These are phyloP conservation scores for Alternaria atra DNA, from an alignment of 2,329 filamentous ascomycete species.

Conservation along the genomic window DNA sequence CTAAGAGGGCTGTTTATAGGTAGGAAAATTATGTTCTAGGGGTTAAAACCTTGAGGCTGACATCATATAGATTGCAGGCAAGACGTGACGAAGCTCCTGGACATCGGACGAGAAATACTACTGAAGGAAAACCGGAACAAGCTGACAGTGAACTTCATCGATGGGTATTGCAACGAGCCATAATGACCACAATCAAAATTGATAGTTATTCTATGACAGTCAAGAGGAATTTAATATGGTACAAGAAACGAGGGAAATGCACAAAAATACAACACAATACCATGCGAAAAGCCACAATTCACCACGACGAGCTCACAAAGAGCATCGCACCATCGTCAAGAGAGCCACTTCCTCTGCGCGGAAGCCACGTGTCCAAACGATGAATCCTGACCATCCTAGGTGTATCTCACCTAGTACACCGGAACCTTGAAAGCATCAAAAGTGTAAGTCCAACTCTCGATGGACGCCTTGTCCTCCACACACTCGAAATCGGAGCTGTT, in stretches of 20 bases:
- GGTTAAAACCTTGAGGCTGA: neutral
- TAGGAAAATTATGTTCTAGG: neutral
- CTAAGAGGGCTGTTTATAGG: slow-evolving; percentile 40
- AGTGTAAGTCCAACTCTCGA: slow-evolving; percentile 54
- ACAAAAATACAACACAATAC: neutral
- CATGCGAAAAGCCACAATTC: neutral
- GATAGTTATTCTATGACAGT: neutral
- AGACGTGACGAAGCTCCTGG: slow-evolving; percentile 34
- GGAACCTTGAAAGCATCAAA: slow-evolving; percentile 53
- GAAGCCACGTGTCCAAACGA: neutral
- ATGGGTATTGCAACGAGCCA: slow-evolving; percentile 44
- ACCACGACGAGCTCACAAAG: neutral
- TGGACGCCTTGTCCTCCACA: slow-evolving; percentile 50
- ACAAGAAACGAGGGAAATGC: neutral
- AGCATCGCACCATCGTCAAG: neutral
- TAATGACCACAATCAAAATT: neutral
- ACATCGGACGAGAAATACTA: slow-evolving; percentile 34
- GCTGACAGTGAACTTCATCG: slow-evolving; percentile 42
- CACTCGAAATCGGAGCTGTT: slow-evolving; percentile 50
- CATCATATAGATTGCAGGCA: slow-evolving; percentile 38
- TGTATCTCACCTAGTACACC: slow-evolving; percentile 13
- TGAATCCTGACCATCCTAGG: no score
- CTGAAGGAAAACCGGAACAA: slow-evolving; percentile 40
- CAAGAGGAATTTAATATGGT: neutral
- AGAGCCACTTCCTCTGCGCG: no score